Base-by-base conservation (phyloP, 2,329 filamentous ascomycete species). In the Emergomyces africanus region DNA sequence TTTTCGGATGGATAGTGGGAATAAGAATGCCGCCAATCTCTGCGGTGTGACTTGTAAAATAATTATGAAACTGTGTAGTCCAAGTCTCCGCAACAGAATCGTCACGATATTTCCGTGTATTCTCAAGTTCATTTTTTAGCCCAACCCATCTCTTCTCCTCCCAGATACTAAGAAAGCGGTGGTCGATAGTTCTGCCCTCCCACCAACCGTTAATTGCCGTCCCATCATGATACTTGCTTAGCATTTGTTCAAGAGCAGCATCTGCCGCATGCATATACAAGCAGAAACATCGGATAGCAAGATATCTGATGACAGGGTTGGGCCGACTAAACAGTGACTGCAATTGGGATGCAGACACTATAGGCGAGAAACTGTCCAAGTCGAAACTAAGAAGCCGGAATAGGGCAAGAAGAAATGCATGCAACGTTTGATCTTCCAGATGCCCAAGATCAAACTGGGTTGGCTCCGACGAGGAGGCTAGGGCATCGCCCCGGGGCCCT, bases 321-420 rank as follows among this genome's bases (percentile, higher is more conserved):
- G 71, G 58, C 66, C 83, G 80, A 50, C 78, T 75, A 65, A 96
- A 87, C 14, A 95, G 76, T 35, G 74, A 73, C 72, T 90, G 85
- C 49, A 96, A 78, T 63, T 82, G 81, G 53, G 83, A 79, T 0
- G 87, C 84, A 41, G 83, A 82, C 39, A 90, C 79, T 66, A 84
- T 77, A 60, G 75, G 76, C 10, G 81, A 81, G 68, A 91, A 96
- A 4, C 80, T 81, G 49, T 81, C 78, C 64, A 82, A 79, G 69
- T 96, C 86, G 68, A 88, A 88, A 67, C 83, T 88, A 61, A 96
- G 77, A 20, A 97, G 80, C 64, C 94, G 83, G 77, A 90, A 95
- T 44, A 86, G 74, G 42, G 89, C 82, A 54, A 95, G 75, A 15
- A 95, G 77, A 60, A 81, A 68, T 15, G 70, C 68, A 57, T 74